Conservation (phyloP, 305 asterid genomes). For the Solanum aculeatissimum region DNA sequence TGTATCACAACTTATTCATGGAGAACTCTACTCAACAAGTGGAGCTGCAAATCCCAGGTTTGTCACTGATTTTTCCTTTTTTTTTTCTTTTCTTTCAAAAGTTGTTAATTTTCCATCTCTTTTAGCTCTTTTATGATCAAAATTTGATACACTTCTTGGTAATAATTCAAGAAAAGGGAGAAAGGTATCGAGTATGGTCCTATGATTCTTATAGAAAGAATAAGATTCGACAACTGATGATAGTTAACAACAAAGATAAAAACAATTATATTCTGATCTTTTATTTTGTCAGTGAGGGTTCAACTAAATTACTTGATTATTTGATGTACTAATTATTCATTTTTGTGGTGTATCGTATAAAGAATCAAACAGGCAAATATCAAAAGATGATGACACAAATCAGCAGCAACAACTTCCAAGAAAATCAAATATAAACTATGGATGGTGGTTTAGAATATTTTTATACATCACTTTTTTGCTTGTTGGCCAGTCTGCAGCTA, state of each 20-base stretch:
- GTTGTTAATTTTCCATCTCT: not conserved
- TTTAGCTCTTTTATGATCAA: not conserved
- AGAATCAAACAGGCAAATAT: not conserved
- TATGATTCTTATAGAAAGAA: not conserved
- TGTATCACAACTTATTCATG: not conserved
- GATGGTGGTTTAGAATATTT: slow-evolving; percentile 5
- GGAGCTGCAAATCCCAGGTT: slow-evolving; percentile 17
- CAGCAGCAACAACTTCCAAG: not conserved
- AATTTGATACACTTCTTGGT: not conserved
- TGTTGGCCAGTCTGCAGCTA: slow-evolving; percentile 18
- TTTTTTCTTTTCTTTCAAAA: not conserved
- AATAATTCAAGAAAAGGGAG: not conserved
- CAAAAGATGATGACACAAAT: not conserved
- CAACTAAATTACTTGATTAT: not conserved
- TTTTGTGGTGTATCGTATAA: not conserved
- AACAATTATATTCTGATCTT: not conserved
- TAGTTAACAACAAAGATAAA: too few species aligned
- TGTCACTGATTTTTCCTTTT: not conserved
- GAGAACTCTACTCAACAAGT: not conserved
- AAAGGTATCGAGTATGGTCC: not conserved
- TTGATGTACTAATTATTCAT: not conserved
- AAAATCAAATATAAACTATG: not conserved
- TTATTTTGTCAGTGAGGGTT: not conserved
- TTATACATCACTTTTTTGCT: slow-evolving; percentile 4
- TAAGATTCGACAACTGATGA: not conserved